These are phyloP conservation scores for Batkoa obscura DNA, from an alignment of 371 early-diverging fungal genomes.

Conservation along the genomic window DNA sequence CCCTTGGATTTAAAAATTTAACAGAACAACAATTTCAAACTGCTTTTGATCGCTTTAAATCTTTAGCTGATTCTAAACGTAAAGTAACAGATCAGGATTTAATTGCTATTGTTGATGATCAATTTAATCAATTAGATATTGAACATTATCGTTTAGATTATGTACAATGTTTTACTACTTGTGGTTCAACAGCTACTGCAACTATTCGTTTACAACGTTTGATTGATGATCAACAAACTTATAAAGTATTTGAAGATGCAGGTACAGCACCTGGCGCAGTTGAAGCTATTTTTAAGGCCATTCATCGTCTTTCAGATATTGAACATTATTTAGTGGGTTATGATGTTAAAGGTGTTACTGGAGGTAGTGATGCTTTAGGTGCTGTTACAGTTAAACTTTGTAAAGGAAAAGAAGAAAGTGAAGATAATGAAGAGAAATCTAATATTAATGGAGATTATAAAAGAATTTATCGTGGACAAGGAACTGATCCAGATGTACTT, in stretches of 20 bases:
- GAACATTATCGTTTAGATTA: constrained; percentile 30
- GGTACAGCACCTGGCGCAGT: constrained; percentile 66
- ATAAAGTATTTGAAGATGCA: constrained; percentile 33
- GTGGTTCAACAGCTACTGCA: constrained; percentile 50
- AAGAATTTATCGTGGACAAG: constrained; percentile 39
- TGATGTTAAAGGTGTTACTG: constrained; percentile 68
- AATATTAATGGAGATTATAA: neutral
- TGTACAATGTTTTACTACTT: constrained; percentile 55
- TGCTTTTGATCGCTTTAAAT: constrained; percentile 74
- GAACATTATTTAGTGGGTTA: constrained; percentile 37
- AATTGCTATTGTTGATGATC: constrained; percentile 60
- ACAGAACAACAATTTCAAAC: constrained; percentile 42
- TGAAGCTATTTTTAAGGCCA: constrained; percentile 63
- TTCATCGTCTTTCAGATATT: constrained; percentile 52
- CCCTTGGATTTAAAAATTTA: constrained; percentile 54
- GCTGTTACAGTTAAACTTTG: constrained; percentile 59
- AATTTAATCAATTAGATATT: constrained; percentile 16
- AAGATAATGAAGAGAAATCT: neutral
- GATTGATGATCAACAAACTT: constrained; percentile 11
- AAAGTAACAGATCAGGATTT: constrained; percentile 79
- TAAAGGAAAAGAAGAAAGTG: constrained; percentile 9
- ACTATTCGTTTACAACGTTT: constrained; percentile 22
- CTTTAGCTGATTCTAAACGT: constrained; percentile 77
- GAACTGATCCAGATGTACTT: constrained; percentile 65
- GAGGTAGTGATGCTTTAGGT: constrained; percentile 69